Base-by-base conservation (phyloP, 768 basidiomycete genomes). In the Neoboletus magnificus region DNA sequence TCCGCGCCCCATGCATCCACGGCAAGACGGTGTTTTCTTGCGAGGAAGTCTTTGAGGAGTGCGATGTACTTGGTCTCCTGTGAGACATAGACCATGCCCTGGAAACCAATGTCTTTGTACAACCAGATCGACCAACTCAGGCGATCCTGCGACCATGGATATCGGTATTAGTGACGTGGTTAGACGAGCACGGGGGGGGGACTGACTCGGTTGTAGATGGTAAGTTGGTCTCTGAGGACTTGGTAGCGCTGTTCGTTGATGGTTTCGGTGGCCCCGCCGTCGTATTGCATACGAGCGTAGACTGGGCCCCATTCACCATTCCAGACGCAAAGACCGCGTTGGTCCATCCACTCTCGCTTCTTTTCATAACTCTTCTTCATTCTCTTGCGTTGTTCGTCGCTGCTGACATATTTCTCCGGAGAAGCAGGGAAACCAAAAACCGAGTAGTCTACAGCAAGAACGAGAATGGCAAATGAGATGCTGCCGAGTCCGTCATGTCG, bases 301-400 rank as follows among this genome's bases (percentile, higher is more conserved):
- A 92, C 89, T 3, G 89, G 89, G 20, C 91, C 91, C 79, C 84
- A 91, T 69, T 91, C 90, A 18, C 90, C 90, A 61, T 89, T 88
- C 87, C 85, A 85, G 20, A 88, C 85, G 55, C 84, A 85, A 33
- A 86, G 71, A 1, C 79, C 78, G 5, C 77, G 73, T 67, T 82
- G 73, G 60, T 87, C 83, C 86, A 89, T 86, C 85, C 86, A 91
- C 61, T 83, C 79, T 35, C 86, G 75, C 73, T 92, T 92, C 73
- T 83, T 82, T 68, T 85, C 80, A 64, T 86, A 90, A 60, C 81
- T 84, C 58, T 79, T 70, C 62, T 71, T 72, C 55, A 90, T 57
- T 50, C 83, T 68, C 52, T 61, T 69, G 48, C 72, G 74, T 69
- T 89, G 87, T 51, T 77, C 78, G 0, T 79, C 77, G 23, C 66